These are phyloP conservation scores for Dittrichia graveolens DNA, from an alignment of 129 eudicot species.

Conservation along the genomic window DNA sequence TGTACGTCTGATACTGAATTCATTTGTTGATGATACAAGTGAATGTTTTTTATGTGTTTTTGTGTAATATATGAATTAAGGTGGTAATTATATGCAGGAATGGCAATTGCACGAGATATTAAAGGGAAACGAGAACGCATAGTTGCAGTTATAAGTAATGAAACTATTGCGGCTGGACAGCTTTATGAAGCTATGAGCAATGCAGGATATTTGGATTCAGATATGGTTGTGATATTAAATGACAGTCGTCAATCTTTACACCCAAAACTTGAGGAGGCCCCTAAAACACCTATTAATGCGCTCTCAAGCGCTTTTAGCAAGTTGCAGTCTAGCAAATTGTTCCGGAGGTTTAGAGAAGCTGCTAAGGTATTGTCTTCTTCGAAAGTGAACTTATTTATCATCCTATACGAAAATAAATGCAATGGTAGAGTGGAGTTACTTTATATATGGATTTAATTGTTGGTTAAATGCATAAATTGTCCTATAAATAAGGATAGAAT, in stretches of 20 bases:
- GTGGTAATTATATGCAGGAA: conserved; percentile 49
- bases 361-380: conserved; percentile 61
- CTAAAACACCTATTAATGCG: conserved; percentile 67
- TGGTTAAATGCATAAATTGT: no score
- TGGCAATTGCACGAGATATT: conserved; percentile 92
- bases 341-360: conserved; percentile 70
- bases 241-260: conserved; percentile 77
- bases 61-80: conserved; percentile 8
- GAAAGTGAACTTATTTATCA: neutral
- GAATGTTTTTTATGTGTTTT: neutral
- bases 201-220: conserved; percentile 89
- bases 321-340: conserved; percentile 80
- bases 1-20: neutral
- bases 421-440: neutral
- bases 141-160: conserved; percentile 85
- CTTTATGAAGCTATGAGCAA: conserved; percentile 97
- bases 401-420: conserved; percentile 9
- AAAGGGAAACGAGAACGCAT: conserved; percentile 79
- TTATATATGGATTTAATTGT: neutral
- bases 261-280: conserved; percentile 63
- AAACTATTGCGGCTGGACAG: conserved; percentile 78
- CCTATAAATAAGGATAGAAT: no score
- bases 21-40: conserved; percentile 18
- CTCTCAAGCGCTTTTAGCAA: conserved; percentile 76
- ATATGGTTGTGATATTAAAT: conserved; percentile 84